Conservation (phyloP, 2,329 filamentous ascomycete species). For the Coniochaeta pulveracea region DNA sequence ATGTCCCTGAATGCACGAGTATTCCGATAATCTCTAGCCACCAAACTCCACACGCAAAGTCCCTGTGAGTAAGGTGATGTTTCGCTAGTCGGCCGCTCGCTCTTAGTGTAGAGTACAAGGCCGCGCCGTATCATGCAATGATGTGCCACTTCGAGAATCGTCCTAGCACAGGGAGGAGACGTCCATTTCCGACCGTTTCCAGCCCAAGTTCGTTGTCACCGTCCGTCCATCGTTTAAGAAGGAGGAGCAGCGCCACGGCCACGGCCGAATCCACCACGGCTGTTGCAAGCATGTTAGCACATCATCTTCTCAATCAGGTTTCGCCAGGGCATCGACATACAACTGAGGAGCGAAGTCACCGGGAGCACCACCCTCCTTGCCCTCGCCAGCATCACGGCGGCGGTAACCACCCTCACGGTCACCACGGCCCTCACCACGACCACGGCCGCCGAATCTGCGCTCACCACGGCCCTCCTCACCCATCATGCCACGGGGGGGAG, state of each 20-base stretch:
- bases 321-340: constrained; percentile 34
- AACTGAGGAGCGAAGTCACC: constrained; percentile 89
- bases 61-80: constrained; percentile 17
- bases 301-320: constrained; percentile 4
- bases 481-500: constrained; percentile 97
- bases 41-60: constrained; percentile 20
- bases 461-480: constrained; percentile 76
- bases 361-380: constrained; percentile 86
- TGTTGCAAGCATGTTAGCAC: constrained; percentile 28
- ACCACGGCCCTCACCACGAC: constrained; percentile 62
- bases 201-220: constrained; percentile 10
- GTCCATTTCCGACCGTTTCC: constrained; percentile 3
- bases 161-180: constrained; percentile 18
- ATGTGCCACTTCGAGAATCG: constrained; percentile 7
- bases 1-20: constrained; percentile 18
- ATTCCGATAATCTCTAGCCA: constrained; percentile 19
- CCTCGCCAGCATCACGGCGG: constrained; percentile 74
- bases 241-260: constrained; percentile 69
- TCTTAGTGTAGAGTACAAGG: constrained; percentile 29
- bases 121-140: constrained; percentile 18
- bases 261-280: constrained; percentile 83
- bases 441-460: constrained; percentile 69
- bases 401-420: constrained; percentile 87
- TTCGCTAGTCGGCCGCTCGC: constrained; percentile 18
- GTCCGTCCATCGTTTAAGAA: constrained; percentile 31